Conservation (phyloP, 345 rosid species). For the sweet orange (Citrus sinensis) region DVS_A1.0 CM039168.1:27158501-27159000, state of each 20-base stretch:
- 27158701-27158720: slow-evolving; percentile 38
- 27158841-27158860: not conserved
- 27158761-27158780: slow-evolving; percentile 34
- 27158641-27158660: slow-evolving; percentile 29
- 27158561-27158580: slow-evolving; percentile 19
- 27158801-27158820: slow-evolving; percentile 14
- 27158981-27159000: slow-evolving; percentile 15
- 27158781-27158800: not conserved
- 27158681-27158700: slow-evolving; percentile 30
- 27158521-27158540: slow-evolving; percentile 40
- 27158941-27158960: slow-evolving; percentile 34
- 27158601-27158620: slow-evolving; percentile 29
- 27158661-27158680: slow-evolving; percentile 15
- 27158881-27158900: slow-evolving; percentile 33
- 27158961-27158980: slow-evolving; percentile 37
- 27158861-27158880: slow-evolving; percentile 13
- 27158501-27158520: slow-evolving; percentile 29
- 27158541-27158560: slow-evolving; percentile 44
- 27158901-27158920: slow-evolving; percentile 31
- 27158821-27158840: slow-evolving; percentile 8
- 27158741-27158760: slow-evolving; percentile 16
- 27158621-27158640: slow-evolving; percentile 37
- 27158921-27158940: slow-evolving; percentile 36
- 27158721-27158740: slow-evolving; percentile 31
- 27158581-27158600: slow-evolving; percentile 24